phyloP scores from a whole-genome alignment of 2,329 filamentous ascomycete genomes.

The Fonsecaea pugnacius region DNA sequence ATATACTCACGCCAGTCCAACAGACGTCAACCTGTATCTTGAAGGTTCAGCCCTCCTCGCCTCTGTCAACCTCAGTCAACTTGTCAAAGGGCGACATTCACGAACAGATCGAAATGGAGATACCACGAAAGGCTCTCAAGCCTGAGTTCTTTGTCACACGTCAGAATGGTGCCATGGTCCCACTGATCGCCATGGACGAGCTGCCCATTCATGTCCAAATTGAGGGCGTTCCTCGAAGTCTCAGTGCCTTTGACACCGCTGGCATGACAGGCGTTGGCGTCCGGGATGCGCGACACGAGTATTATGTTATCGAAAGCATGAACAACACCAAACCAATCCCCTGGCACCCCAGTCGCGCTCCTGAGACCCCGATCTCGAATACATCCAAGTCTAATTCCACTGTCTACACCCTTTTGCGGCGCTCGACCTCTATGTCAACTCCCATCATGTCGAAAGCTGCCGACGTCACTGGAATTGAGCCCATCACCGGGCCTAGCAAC shows the following conservation, averaged over 20 bases:
- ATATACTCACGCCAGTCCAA: constrained; percentile 7
- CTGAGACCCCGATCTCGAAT: background rate
- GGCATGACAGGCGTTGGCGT: constrained; percentile 52
- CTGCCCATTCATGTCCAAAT: constrained; percentile 47
- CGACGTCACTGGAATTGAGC: background rate
- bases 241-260: constrained; percentile 46
- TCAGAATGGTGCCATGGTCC: constrained; percentile 47
- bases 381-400: background rate
- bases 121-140: constrained; percentile 35
- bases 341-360: background rate
- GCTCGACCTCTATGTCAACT: background rate
- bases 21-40: background rate
- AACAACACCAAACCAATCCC: constrained; percentile 42
- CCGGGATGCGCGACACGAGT: constrained; percentile 40
- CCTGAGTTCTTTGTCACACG: constrained; percentile 51
- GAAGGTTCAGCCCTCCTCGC: background rate
- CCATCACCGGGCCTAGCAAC: background rate
- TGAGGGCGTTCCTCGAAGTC: constrained; percentile 44
- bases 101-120: constrained; percentile 14
- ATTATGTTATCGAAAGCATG: constrained; percentile 43
- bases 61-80: background rate
- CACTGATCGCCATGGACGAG: constrained; percentile 53
- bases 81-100: background rate
- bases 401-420: background rate
- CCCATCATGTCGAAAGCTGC: background rate